A percentile compares a stretch with the other conserved stretches of the same genome.
Conservation (phyloP, 495 filamentous ascomycete genomes). For the Podospora fimiseda region DNA sequence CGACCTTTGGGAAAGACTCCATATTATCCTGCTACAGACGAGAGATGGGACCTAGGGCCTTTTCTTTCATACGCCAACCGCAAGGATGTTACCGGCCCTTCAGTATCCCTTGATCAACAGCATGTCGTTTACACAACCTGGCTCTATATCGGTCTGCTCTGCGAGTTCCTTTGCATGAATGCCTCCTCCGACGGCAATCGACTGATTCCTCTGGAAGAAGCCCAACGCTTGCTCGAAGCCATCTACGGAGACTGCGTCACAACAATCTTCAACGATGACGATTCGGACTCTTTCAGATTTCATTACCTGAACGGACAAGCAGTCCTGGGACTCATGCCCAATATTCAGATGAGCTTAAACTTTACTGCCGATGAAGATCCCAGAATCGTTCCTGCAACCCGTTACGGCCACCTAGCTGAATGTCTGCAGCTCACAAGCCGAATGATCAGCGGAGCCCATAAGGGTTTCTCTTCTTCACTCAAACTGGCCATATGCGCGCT, state of each 20-base stretch:
- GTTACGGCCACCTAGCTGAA: background rate
- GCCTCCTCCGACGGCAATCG: background rate
- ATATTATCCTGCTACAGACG: background rate
- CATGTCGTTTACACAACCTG: conserved; percentile 9
- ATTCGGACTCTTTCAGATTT: no score
- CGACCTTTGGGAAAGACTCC: background rate
- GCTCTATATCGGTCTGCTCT: conserved; percentile 10
- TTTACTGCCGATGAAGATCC: background rate
- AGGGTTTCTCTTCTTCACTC: conserved; percentile 10
- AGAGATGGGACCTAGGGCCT: background rate
- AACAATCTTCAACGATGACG: background rate
- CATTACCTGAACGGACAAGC: no score
- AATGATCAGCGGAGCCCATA: conserved; percentile 1
- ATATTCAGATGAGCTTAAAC: background rate
- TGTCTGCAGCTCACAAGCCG: conserved; percentile 10
- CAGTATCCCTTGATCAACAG: background rate
- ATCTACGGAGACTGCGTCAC: conserved; percentile 7
- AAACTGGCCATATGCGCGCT: conserved; percentile 16
- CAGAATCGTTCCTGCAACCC: background rate
- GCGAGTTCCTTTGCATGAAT: conserved; percentile 14
- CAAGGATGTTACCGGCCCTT: background rate
- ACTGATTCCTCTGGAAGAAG: background rate
- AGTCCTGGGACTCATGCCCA: no score
- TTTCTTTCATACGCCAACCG: background rate
- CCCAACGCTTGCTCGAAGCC: background rate